Conservation (phyloP, 768 basidiomycete species). For the Suillus weaverae region DNA sequence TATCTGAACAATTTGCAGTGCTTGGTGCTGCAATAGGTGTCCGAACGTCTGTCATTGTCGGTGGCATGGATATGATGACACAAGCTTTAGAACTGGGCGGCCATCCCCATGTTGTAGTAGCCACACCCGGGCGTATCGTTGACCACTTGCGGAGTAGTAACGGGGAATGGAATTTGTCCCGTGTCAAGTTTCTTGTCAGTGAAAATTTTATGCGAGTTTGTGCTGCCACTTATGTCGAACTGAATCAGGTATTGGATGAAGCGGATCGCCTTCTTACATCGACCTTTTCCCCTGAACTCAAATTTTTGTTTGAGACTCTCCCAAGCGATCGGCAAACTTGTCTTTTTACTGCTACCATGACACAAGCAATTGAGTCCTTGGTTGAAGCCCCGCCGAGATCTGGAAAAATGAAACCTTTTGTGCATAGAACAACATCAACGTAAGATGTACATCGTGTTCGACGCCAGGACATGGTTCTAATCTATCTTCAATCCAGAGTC, state of each 20-base stretch:
- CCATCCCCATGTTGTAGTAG: slow-evolving; percentile 91
- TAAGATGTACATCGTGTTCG: slow-evolving; percentile 38
- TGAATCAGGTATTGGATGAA: slow-evolving; percentile 84
- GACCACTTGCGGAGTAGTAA: slow-evolving; percentile 82
- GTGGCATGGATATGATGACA: slow-evolving; percentile 97
- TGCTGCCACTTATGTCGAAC: neutral
- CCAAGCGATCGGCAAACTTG: slow-evolving; percentile 92
- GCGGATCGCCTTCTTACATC: slow-evolving; percentile 90
- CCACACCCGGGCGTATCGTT: slow-evolving; percentile 93
- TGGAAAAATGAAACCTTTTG: slow-evolving; percentile 86
- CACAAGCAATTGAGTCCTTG: slow-evolving; percentile 78
- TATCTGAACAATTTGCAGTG: slow-evolving; percentile 93
- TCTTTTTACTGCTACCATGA: slow-evolving; percentile 94
- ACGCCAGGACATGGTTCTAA: slow-evolving; percentile 6
- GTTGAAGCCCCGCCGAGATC: slow-evolving; percentile 69
- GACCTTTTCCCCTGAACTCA: slow-evolving; percentile 85
- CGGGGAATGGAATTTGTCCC: slow-evolving; percentile 77
- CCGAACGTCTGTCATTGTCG: slow-evolving; percentile 87
- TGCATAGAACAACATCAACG: slow-evolving; percentile 77
- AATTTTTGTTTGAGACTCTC: slow-evolving; percentile 71
- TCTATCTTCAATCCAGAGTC: slow-evolving; percentile 46
- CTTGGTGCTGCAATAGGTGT: slow-evolving; percentile 81
- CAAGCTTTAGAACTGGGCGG: slow-evolving; percentile 86
- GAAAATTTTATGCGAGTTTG: neutral
- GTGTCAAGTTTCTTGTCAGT: slow-evolving; percentile 82